Evolutionary conservation across 495 filamentous ascomycete species (phyloP), one percentile per base, ranked within the genome.

Genomic region (Neurospora africana): DNA sequence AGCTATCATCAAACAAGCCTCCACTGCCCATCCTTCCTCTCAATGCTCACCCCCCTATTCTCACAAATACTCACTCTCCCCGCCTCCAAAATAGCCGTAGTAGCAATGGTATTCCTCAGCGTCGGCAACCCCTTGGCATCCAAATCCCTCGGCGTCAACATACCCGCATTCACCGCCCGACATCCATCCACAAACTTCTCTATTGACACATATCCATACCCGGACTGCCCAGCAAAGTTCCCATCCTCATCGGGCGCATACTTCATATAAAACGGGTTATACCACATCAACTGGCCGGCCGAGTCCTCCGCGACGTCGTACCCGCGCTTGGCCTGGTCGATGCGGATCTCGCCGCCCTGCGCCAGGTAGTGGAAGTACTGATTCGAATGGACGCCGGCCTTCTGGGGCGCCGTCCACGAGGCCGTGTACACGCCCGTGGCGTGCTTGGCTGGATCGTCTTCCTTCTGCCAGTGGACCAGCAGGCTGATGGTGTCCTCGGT

Each of bases 301-400:
- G 86, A 84, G 76, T 98, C 94, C 44, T 92, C 91, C 1, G 94
- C 92, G n/a, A 97, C 91, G 74, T 97, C 94, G 79, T 98, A 98
- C 30, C 93, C 93, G 27, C 94, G 90, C 84, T 97, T 97, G 19
- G 93, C 94, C 82, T 97, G 94, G 83, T 98, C 92, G 72, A 94
- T 89, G 68, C 92, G 88, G 77, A 98, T 89, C 82, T 98, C 94
- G 73, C 94, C 94, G 37, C 88, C 87, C 70, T 87, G 84, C 4
- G 87, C 94, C 86, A 98, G 91, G 79, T 94, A 97, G 76, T 97
- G 94, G 85, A 97, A 97, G 81, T 97, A 97, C 83, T 97, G 94
- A 76, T 97, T 97, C 6, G 90, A 93, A 78, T 97, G 94, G 21
- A 98, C 94, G 19, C 94, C 94, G 0, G 94, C 94, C 75, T 89